Conservation (phyloP, 2,329 filamentous ascomycete species). For the Nothopassalora personata region DNA sequence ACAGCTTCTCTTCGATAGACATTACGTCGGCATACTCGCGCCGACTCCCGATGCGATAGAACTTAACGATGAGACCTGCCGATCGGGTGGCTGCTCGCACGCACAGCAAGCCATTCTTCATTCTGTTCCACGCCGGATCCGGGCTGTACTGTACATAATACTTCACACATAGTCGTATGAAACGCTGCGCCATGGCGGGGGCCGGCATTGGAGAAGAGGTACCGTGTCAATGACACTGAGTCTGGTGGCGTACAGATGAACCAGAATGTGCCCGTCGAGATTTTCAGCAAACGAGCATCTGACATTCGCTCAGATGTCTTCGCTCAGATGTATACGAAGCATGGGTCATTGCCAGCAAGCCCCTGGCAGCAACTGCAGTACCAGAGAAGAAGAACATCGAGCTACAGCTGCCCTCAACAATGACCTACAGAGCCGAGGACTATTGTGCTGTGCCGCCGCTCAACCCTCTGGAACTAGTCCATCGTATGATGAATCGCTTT, state of each 20-base stretch:
- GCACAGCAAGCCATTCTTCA: too few relatives aligned
- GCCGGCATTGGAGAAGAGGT: conserved; percentile 44
- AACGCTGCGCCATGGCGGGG: conserved; percentile 17
- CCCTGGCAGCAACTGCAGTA: conserved; percentile 48
- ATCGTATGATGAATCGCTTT: conserved; percentile 60
- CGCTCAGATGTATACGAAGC: conserved; percentile 61
- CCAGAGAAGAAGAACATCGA: conserved; percentile 54
- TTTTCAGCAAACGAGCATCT: conserved; percentile 52
- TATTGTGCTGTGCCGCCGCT: conserved; percentile 63
- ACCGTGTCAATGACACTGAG: conserved; percentile 21
- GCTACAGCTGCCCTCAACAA: conserved; percentile 39
- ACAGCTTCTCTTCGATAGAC: neutral
- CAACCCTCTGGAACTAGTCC: conserved; percentile 59
- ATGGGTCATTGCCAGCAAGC: conserved; percentile 50
- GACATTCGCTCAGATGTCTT: conserved; percentile 61
- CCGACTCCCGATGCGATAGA: neutral
- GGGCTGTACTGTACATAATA: neutral
- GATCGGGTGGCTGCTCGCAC: neutral
- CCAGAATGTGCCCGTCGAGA: conserved; percentile 46
- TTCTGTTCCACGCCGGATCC: neutral
- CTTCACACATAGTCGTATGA: neutral
- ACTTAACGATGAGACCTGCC: neutral
- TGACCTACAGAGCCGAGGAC: conserved; percentile 66
- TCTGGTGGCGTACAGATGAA: conserved; percentile 4
- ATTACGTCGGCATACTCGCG: neutral